Evolutionary conservation across 2,329 filamentous ascomycete genomes (phyloP).

Genomic region (Penicillium sp.): DNA sequence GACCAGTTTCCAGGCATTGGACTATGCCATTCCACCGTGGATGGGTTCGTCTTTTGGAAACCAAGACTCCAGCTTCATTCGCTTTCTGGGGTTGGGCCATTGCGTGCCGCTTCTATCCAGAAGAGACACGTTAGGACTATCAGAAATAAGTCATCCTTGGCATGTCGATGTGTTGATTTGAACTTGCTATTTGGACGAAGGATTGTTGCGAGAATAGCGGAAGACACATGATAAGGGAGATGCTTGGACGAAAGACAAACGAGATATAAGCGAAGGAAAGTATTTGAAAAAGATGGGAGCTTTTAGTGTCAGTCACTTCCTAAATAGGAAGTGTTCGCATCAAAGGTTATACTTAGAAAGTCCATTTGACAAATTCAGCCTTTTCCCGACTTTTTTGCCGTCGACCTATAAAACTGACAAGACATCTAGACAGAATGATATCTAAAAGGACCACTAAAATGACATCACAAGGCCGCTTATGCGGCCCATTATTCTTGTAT

Average conservation of each 20-base stretch:
- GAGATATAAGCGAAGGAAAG: neutral
- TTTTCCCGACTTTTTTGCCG: no score
- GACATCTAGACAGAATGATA: no score
- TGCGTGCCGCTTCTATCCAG: neutral
- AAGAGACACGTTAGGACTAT: neutral
- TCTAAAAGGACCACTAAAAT: no score
- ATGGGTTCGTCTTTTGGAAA: neutral
- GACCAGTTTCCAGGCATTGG: neutral
- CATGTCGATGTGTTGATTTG: neutral
- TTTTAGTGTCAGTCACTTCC: neutral
- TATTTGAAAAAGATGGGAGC: neutral
- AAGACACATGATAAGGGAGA: neutral
- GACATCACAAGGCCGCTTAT: no score
- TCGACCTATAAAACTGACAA: no score
- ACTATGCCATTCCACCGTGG: neutral
- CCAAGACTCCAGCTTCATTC: neutral
- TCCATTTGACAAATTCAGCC: no score
- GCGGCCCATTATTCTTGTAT: no score
- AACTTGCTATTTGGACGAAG: neutral
- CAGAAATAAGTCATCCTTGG: neutral
- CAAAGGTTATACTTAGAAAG: no score
- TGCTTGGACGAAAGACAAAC: neutral
- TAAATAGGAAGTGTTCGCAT: neutral
- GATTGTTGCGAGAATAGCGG: neutral
- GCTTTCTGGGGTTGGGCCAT: neutral